These are phyloP conservation scores for Ascomycota sp. DNA, from an alignment of 2,329 filamentous ascomycete species.

Conservation along the genomic window DNA sequence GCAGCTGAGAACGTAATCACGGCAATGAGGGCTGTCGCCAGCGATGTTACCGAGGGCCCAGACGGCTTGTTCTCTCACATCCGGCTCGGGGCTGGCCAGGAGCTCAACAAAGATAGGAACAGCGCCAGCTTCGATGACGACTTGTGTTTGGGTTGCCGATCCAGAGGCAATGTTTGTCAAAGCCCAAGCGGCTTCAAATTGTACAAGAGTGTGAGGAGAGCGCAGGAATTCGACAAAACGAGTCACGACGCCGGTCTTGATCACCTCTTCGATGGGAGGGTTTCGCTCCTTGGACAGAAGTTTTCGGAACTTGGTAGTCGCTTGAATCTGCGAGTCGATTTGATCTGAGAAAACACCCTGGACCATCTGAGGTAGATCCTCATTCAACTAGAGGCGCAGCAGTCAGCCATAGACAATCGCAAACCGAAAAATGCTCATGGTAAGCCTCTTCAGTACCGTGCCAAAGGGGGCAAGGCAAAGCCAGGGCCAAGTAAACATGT, in stretches of 20 bases:
- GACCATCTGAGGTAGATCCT: constrained; percentile 97
- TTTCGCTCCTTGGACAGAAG: constrained; percentile 96
- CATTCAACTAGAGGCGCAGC: constrained; percentile 85
- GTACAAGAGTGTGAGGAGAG: constrained; percentile 91
- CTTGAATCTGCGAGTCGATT: constrained; percentile 92
- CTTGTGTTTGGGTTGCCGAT: constrained; percentile 91
- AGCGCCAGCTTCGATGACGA: constrained; percentile 93
- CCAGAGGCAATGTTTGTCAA: constrained; percentile 98
- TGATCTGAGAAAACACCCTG: constrained; percentile 95
- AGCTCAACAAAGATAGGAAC: constrained; percentile 98
- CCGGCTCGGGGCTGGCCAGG: constrained; percentile 83
- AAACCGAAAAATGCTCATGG: too few species aligned
- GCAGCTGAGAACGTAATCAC: constrained; percentile 84
- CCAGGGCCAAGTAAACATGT: not conserved
- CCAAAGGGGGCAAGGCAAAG: not conserved
- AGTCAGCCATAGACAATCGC: too few species aligned
- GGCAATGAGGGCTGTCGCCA: constrained; percentile 91
- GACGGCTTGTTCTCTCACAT: constrained; percentile 94
- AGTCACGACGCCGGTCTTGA: constrained; percentile 94
- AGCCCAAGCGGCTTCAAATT: constrained; percentile 98
- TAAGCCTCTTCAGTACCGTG: not conserved
- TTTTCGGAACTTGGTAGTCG: constrained; percentile 97
- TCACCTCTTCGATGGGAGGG: constrained; percentile 95
- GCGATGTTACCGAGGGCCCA: constrained; percentile 98
- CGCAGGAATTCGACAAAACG: constrained; percentile 96